These are phyloP conservation scores for Cymbidium sinense DNA, from an alignment of 106 monocot genomes.

Conservation along the genomic window DNA sequence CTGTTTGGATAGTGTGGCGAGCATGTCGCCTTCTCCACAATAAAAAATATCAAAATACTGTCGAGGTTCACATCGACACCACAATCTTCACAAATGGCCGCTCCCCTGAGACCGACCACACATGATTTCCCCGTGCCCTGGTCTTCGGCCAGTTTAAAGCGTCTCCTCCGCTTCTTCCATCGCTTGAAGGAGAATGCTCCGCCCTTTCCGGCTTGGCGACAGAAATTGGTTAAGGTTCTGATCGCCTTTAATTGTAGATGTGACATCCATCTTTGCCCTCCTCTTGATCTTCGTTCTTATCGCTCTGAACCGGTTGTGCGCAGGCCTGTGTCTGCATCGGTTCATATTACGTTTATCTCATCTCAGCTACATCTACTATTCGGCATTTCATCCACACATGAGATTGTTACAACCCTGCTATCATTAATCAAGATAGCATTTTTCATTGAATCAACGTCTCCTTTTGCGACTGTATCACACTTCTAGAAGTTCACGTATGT, in stretches of 20 bases:
- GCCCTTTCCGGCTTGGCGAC: not conserved
- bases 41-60: too few species aligned
- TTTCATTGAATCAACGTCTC: slow-evolving; percentile 28
- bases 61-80: too few species aligned
- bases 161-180: not conserved
- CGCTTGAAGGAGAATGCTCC: not conserved
- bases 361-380: slow-evolving; percentile 54
- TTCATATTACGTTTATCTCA: slow-evolving; percentile 45
- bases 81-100: too few species aligned
- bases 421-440: slow-evolving; percentile 29
- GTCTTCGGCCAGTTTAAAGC: too few species aligned
- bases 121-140: too few species aligned
- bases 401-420: slow-evolving; percentile 32
- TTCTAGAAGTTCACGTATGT: slow-evolving; percentile 38
- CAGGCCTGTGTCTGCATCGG: slow-evolving; percentile 36
- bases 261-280: slow-evolving; percentile 7
- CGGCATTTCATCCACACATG: slow-evolving; percentile 6
- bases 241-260: not conserved
- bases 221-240: not conserved
- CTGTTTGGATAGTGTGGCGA: too few species aligned
- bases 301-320: slow-evolving; percentile 3
- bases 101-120: too few species aligned
- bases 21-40: too few species aligned
- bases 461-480: slow-evolving; percentile 41
- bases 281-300: not conserved